Evolutionary conservation across 371 early-diverging fungal species (phyloP).

Genomic region (Spiromyces aspiralis): DNA sequence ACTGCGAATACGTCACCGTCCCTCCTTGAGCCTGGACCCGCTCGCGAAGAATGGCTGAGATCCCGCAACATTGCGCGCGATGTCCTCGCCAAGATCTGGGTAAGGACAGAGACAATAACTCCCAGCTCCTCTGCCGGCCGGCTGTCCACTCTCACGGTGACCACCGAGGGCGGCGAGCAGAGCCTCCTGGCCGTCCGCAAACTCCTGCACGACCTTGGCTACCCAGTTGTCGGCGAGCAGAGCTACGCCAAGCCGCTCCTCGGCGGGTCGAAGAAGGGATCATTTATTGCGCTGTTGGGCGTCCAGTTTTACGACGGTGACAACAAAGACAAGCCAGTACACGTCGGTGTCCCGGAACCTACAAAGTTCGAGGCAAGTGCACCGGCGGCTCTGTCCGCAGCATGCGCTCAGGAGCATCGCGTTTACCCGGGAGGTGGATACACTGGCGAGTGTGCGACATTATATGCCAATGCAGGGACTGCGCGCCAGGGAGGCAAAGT

Average conservation of each 20-base stretch:
- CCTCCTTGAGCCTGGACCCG: too few relatives aligned
- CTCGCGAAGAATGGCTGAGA: background rate
- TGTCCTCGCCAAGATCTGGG: background rate
- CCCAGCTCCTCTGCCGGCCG: background rate
- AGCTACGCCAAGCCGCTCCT: constrained; percentile 34
- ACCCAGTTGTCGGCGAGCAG: constrained; percentile 49
- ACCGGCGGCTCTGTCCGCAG: too few relatives aligned
- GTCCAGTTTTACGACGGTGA: constrained; percentile 32
- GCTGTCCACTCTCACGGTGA: background rate
- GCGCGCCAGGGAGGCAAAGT: constrained; percentile 39
- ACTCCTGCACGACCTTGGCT: constrained; percentile 8
- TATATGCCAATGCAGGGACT: too few relatives aligned
- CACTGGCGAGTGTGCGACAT: too few relatives aligned
- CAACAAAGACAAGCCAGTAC: constrained; percentile 31
- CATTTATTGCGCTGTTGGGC: constrained; percentile 31
- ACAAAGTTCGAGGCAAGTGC: constrained; percentile 16
- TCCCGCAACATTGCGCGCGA: background rate
- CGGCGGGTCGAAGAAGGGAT: constrained; percentile 45
- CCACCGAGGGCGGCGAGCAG: background rate
- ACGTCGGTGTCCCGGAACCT: constrained; percentile 26
- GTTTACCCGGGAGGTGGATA: too few relatives aligned
- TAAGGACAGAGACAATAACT: background rate
- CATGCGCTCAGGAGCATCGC: too few relatives aligned
- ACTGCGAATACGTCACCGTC: too few relatives aligned
- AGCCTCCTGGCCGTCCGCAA: constrained; percentile 7